A percentile compares a stretch with the other conserved stretches of the same genome.
These are phyloP conservation scores for Colletotrichum echinochloae DNA, from an alignment of 2,329 filamentous ascomycete genomes.

Conservation along the genomic window DNA sequence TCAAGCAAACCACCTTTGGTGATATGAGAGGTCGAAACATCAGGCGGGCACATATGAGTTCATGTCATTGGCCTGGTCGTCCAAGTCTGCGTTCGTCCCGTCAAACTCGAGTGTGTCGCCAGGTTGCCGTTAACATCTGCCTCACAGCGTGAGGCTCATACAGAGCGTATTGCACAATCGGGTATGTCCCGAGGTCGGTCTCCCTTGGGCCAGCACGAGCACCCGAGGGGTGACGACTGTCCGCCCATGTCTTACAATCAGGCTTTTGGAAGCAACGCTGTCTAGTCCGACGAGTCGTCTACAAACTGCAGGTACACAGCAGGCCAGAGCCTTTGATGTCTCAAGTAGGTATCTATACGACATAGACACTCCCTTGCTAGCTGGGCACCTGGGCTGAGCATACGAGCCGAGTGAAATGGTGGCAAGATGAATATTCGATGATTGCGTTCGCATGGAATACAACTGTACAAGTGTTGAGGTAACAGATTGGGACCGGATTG, in stretches of 20 bases:
- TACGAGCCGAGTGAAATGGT: background rate
- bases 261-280: constrained; percentile 10
- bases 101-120: background rate
- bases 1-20: background rate
- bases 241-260: constrained; percentile 21
- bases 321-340: background rate
- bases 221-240: background rate
- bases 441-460: background rate
- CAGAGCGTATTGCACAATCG: constrained; percentile 6
- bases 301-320: background rate
- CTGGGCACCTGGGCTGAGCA: too few relatives aligned
- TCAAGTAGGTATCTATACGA: background rate
- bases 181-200: constrained; percentile 11
- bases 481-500: background rate
- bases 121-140: background rate
- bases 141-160: background rate
- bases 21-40: background rate
- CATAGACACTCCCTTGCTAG: background rate
- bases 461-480: background rate
- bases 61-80: background rate
- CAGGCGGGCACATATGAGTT: background rate
- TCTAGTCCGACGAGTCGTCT: background rate
- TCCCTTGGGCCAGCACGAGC: constrained; percentile 23
- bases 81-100: background rate
- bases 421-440: background rate